Evolutionary conservation across 2,329 filamentous ascomycete species (phyloP), one percentile per base, ranked within the genome.

Genomic region (Acrocalymma vagum): DNA sequence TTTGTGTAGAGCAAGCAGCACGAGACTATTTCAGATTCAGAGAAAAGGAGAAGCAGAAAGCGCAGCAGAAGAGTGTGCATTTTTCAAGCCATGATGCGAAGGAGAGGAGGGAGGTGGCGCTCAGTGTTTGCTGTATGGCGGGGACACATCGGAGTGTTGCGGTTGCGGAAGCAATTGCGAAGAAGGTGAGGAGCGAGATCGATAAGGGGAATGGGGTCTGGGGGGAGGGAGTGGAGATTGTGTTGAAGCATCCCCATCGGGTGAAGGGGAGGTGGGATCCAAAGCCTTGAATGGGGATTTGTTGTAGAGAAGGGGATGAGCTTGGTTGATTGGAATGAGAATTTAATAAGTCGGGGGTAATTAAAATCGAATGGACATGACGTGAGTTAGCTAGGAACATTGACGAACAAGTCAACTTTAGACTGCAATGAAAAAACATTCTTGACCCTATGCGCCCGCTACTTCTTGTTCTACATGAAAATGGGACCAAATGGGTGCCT

Each of bases 131-230:
- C 27, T 67, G 63, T 38, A 29, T 37, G 18, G 42, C 50, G 3
- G 63, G 63, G 8, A 67, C 63, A 20, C 63, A 67, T 48, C 55
- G 63, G 9, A 67, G 63, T 46, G 63, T 67, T 13, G 45, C 60
- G 9, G 40, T 64, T 38, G 62, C 55, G 18, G 62, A 67, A 51
- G 15, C 44, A 38, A 59, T 65, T 45, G 59, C 51, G 35, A 32
- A 44, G 38, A 50, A 49, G 9, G 45, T 62, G 4, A 48, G 50
- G 33, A 21, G 23, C 9, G 49, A 59, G 38, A 43, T 54, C 13
- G 20, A 46, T 16, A 45, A 43, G 44, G 14, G 26, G 23, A 35
- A 41, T 39, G 15, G 29, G 37, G 33, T 3, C 28, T 47, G 10
- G 27, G 34, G 29, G 5, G 44, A 52, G 5, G 53, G 51, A 3